Evolutionary conservation across 2,329 filamentous ascomycete species (phyloP), one percentile per base, ranked within the genome.

Genomic region (Myotisia sp.): DNA sequence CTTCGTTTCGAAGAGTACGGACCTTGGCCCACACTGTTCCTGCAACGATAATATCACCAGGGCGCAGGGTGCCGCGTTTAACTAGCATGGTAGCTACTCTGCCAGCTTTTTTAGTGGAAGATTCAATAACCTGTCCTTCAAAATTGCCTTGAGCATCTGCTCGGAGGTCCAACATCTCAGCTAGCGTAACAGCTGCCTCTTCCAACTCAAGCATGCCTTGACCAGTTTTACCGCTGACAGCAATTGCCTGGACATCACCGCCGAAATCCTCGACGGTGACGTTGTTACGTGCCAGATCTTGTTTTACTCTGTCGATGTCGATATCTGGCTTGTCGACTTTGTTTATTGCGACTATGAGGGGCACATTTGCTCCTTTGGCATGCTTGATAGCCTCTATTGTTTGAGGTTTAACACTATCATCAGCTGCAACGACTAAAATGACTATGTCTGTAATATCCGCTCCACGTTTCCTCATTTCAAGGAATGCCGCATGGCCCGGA

Each of bases 391-490:
- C 90, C 62, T 98, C 90, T 2, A 95, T 65, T 0, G 92, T 98
- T 52, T 98, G 90, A 3, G 90, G 90, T 65, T 90, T 98, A 47
- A 98, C 87, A 52, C 85, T 90, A 53, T 98, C 92, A 53, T 98
- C 90, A 6, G 87, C 87, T 5, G 90, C 90, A 14, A 98, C 87
- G 0, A 98, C 90, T 13, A 98, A 63, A 26, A 98, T 79, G 9
- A 98, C 84, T 45, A 98, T 94, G 53, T 98, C 90, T 0, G 92
- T 98, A 31, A 95, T 85, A 41, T 87, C 84, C 20, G 90, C 92
- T 42, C 90, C 92, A 46, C 90, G 78, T 53, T 93, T 83, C 20
- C 90, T 79, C 90, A 98, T 98, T 24, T 79, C 81, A 44, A 95
- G 62, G 58, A 98, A 98, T 0, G 90, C 92, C 18, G 87, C 84